phyloP scores from a whole-genome alignment of 2,329 filamentous ascomycete species.

The Coleophoma eucalyptorum region DNA sequence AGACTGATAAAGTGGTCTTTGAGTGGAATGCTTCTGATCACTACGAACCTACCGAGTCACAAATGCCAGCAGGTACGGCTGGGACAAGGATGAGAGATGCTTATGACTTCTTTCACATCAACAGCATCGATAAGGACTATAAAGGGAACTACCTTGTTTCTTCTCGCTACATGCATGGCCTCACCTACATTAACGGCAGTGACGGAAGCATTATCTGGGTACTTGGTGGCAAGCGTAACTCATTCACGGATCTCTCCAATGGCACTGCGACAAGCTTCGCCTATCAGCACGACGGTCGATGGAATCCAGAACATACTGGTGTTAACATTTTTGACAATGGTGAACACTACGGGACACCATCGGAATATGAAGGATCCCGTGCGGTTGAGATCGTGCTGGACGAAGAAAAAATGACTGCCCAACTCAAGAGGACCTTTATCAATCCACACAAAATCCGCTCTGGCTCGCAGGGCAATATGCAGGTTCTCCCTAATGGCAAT shows the following conservation, averaged over 20 bases:
- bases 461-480: constrained; percentile 13
- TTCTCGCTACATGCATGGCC: constrained; percentile 33
- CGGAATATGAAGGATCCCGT: constrained; percentile 1
- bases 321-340: constrained; percentile 13
- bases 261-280: constrained; percentile 36
- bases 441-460: constrained; percentile 12
- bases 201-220: constrained; percentile 45
- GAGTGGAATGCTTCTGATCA: constrained; percentile 35
- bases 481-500: constrained; percentile 10
- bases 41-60: neutral
- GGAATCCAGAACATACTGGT: constrained; percentile 30
- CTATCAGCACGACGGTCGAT: constrained; percentile 50
- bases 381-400: constrained; percentile 9
- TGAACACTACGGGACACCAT: constrained; percentile 4
- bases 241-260: constrained; percentile 27
- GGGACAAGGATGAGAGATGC: constrained; percentile 11
- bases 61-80: neutral
- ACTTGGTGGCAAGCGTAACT: constrained; percentile 42
- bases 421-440: constrained; percentile 4
- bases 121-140: constrained; percentile 45
- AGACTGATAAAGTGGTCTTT: constrained; percentile 41
- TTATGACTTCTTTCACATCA: constrained; percentile 55
- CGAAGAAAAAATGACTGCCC: constrained; percentile 9
- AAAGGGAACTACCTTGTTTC: constrained; percentile 40
- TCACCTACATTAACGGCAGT: constrained; percentile 38